phyloP scores from a whole-genome alignment of 768 basidiomycete species.

The Russula sp. region DNA sequence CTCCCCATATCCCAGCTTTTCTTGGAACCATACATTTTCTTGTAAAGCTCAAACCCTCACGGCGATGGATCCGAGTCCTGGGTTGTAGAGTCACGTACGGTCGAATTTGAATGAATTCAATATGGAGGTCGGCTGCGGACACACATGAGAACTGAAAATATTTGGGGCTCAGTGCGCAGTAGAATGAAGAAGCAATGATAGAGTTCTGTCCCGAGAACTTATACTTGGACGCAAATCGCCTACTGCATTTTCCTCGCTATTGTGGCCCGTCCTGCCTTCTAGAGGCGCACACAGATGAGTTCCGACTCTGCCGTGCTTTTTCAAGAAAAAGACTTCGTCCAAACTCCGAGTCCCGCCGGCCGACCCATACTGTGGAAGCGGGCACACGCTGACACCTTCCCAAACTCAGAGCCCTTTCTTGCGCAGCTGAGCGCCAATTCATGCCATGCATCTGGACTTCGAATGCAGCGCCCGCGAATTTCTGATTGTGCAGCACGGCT shows the following conservation, averaged over 20 bases:
- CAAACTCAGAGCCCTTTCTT: background rate
- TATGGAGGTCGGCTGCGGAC: background rate
- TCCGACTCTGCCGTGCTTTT: background rate
- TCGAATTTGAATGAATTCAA: too few relatives aligned
- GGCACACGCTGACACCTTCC: too few relatives aligned
- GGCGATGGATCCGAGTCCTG: background rate
- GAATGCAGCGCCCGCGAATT: background rate
- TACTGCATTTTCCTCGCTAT: background rate
- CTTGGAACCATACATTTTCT: background rate
- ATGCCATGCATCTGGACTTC: constrained; percentile 6
- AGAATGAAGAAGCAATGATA: background rate
- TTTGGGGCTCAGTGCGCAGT: background rate
- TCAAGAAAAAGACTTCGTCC: background rate
- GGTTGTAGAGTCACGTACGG: background rate
- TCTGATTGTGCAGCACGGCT: constrained; percentile 9
- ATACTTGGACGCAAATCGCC: background rate
- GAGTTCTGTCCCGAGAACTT: background rate
- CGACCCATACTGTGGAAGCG: background rate
- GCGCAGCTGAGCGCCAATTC: constrained; percentile 1
- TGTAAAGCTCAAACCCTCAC: background rate
- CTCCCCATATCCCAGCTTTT: background rate
- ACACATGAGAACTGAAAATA: background rate
- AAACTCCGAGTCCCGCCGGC: background rate
- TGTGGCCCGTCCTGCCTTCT: background rate
- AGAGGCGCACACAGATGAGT: background rate